These are phyloP conservation scores for Aspergillus sp. DNA, from an alignment of 2,329 filamentous ascomycete species.

Conservation along the genomic window DNA sequence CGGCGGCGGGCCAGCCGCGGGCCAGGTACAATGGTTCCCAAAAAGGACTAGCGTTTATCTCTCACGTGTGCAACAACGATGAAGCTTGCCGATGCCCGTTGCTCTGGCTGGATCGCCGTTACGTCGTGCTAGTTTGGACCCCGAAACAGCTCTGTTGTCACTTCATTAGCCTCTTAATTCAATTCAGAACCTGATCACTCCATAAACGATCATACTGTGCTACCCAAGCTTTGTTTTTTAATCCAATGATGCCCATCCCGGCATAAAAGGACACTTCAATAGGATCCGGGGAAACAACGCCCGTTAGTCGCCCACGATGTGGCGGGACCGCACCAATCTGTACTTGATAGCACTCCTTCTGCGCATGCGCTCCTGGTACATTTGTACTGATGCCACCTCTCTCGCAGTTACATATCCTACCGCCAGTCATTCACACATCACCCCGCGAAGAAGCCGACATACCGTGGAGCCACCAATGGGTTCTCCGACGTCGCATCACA, in stretches of 20 bases:
- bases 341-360: conserved; percentile 42
- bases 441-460: conserved; percentile 79
- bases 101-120: neutral
- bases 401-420: conserved; percentile 88
- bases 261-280: conserved; percentile 17
- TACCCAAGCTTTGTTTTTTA: neutral
- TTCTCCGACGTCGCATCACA: conserved; percentile 61
- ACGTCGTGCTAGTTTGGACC: neutral
- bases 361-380: neutral
- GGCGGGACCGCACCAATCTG: conserved; percentile 99
- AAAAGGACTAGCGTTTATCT: conserved; percentile 16
- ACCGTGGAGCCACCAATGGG: conserved; percentile 59
- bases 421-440: conserved; percentile 97
- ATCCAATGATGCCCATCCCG: conserved; percentile 18
- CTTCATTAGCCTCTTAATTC: neutral
- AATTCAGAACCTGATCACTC: neutral
- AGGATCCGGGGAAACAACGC: conserved; percentile 20
- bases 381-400: conserved; percentile 13
- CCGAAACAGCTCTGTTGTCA: conserved; percentile 1
- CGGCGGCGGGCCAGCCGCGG: neutral
- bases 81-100: conserved; percentile 13
- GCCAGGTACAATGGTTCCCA: conserved; percentile 8
- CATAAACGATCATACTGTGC: neutral
- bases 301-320: conserved; percentile 69
- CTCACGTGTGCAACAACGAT: conserved; percentile 21